Base-by-base conservation (phyloP, 164 flowering plant species). In the Tinospora cordifolia region DNA sequence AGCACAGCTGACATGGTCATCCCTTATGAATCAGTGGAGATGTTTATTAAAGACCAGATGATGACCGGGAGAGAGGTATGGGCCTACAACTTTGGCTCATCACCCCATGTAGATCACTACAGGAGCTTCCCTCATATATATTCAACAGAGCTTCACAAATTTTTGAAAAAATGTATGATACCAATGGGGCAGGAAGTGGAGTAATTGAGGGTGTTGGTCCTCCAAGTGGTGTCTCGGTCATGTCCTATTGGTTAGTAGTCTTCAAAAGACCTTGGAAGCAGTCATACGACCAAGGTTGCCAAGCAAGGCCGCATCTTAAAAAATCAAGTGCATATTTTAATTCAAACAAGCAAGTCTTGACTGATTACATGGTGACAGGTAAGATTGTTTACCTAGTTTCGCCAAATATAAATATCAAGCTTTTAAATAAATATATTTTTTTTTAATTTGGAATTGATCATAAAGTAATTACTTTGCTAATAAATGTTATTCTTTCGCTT, bases 31-130 rank as follows among this genome's bases (percentile, higher is more conserved):
- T 76, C 92, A 0, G 82, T 90, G 3, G 97, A 89, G 69, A 74
- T 70, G 63, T 84, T 85, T 66, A 79, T 89, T 40, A 79, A 84
- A 64, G 75, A 78, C n/a, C 97, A 89, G 72, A 82, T 77, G 82
- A 79, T 39, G 71, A 67, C 40, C 57, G 97, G 97, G 49, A 86
- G 74, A 76, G 75, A 68, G 57, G 90, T 89, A 19, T 24, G 65
- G 69, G 81, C 92, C 27, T 85, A 75, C 59, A 84, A 92, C 71
- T 92, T 92, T 58, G 79, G 74, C 0, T 77, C 89, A 7, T 92
- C 99, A 14, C 96, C 99, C 3, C 99, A 94, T 69, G 99, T 92
- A 19, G 99, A 94, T 64, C 99, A 94, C 82, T 92, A 77, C 72
- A 77, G 99, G 78, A 86, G 77, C 68, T 92, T 84, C 78, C 95